phyloP scores from a whole-genome alignment of 148 eudicot genomes.

The Chenopodium album region DNA sequence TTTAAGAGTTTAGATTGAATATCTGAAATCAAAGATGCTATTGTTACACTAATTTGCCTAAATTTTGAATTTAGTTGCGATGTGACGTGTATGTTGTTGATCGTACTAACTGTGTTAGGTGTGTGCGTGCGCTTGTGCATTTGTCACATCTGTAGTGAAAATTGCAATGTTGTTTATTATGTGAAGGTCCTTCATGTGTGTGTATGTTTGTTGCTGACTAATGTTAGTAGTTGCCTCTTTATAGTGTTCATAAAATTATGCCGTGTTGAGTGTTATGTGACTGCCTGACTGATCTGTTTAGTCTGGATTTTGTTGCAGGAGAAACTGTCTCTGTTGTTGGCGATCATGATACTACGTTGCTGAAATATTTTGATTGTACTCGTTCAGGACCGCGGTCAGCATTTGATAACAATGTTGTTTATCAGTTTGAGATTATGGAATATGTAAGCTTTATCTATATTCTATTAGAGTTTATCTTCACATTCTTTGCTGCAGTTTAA shows the following conservation, averaged over 20 bases:
- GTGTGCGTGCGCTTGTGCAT: not conserved
- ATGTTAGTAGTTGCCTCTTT: not conserved
- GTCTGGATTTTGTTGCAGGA: conserved; percentile 44
- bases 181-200: not conserved
- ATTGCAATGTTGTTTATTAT: not conserved
- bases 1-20: not conserved
- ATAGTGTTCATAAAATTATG: not conserved
- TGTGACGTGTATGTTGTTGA: not conserved
- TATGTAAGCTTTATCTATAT: conserved; percentile 52
- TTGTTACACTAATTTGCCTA: not conserved
- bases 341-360: conserved; percentile 78
- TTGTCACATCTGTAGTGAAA: not conserved
- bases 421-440: conserved; percentile 97
- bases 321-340: conserved; percentile 95
- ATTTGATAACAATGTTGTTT: conserved; percentile 85
- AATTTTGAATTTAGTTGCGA: not conserved
- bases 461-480: not conserved
- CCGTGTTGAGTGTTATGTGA: not conserved
- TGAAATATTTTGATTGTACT: conserved; percentile 91
- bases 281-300: not conserved
- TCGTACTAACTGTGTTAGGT: not conserved
- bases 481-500: not conserved
- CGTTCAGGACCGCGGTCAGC: conserved; percentile 99
- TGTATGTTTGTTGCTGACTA: not conserved
- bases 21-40: not conserved